A percentile compares a stretch with the other conserved stretches of the same genome.
Conservation (phyloP, 225 moss, liverwort and hornwort genomes). For the Physcomitrium patens region DNA sequence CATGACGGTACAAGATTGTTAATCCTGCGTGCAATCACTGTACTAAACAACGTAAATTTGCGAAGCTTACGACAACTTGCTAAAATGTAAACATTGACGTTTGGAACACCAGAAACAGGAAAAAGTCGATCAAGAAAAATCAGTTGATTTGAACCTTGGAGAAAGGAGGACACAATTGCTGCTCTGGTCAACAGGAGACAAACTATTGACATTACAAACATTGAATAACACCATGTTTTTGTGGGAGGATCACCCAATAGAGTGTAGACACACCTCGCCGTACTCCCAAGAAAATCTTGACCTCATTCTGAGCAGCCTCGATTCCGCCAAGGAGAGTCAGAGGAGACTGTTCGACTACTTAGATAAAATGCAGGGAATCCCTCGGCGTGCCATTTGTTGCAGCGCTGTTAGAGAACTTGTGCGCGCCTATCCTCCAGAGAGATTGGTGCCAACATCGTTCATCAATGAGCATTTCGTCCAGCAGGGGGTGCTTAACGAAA, state of each 20-base stretch:
- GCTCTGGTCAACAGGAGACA: slow-evolving; percentile 56
- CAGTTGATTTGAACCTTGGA: neutral
- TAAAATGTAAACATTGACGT: neutral
- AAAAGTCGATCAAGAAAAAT: neutral
- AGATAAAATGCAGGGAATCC: slow-evolving; percentile 33
- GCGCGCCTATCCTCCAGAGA: slow-evolving; percentile 65
- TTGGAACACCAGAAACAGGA: slow-evolving; percentile 6
- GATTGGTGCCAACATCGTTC: slow-evolving; percentile 59
- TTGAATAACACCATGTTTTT: slow-evolving; percentile 81
- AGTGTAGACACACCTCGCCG: slow-evolving; percentile 20
- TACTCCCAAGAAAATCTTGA: slow-evolving; percentile 36
- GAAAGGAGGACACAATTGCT: slow-evolving; percentile 44
- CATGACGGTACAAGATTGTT: slow-evolving; percentile 18
- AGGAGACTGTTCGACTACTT: slow-evolving; percentile 57
- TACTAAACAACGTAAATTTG: neutral
- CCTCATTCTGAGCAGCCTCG: slow-evolving; percentile 36
- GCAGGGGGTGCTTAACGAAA: slow-evolving; percentile 3
- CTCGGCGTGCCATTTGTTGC: slow-evolving; percentile 61
- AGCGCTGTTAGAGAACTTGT: slow-evolving; percentile 69
- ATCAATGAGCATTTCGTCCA: slow-evolving; percentile 44
- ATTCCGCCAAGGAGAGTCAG: slow-evolving; percentile 70
- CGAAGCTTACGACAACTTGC: neutral
- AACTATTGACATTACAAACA: slow-evolving; percentile 46
- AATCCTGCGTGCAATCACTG: neutral
- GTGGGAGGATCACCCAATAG: slow-evolving; percentile 56